These are phyloP conservation scores for Uronychia setigera DNA, from an alignment of 73 alveolate genomes.

Conservation along the genomic window DNA sequence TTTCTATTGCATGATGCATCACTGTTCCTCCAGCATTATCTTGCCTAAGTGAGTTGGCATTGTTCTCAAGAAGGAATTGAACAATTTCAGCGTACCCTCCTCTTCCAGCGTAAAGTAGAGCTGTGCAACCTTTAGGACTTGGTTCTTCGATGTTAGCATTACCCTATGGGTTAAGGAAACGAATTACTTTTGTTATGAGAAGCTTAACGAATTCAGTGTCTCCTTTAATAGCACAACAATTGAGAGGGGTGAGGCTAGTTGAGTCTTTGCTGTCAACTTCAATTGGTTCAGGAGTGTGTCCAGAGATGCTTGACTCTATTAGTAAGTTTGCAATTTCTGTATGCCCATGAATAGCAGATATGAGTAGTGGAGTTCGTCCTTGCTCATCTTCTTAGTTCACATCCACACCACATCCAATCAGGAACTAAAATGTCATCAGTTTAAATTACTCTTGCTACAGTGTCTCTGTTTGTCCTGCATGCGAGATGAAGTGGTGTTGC, in stretches of 20 bases:
- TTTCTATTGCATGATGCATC: slow-evolving; percentile 66
- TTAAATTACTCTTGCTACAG: slow-evolving; percentile 21
- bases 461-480: slow-evolving; percentile 46
- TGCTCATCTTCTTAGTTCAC: slow-evolving; percentile 63
- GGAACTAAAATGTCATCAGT: slow-evolving; percentile 9
- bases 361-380: slow-evolving; percentile 59
- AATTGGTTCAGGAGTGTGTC: slow-evolving; percentile 63
- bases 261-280: slow-evolving; percentile 50
- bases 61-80: slow-evolving; percentile 31
- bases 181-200: slow-evolving; percentile 8
- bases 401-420: slow-evolving; percentile 69
- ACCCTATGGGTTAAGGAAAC: slow-evolving; percentile 16
- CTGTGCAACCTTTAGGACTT: slow-evolving; percentile 68
- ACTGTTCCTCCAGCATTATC: slow-evolving; percentile 68
- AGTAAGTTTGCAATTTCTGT: slow-evolving; percentile 33
- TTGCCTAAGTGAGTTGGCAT: slow-evolving; percentile 49
- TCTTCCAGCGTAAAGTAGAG: slow-evolving; percentile 57
- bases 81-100: slow-evolving; percentile 61
- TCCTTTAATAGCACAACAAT: slow-evolving; percentile 62
- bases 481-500: slow-evolving; percentile 68
- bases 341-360: slow-evolving; percentile 60
- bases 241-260: slow-evolving; percentile 58
- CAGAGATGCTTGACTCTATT: slow-evolving; percentile 55
- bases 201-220: slow-evolving; percentile 35
- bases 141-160: slow-evolving; percentile 50